phyloP scores from a whole-genome alignment of 306 rosid species.

The Fagus sylvatica region DNA sequence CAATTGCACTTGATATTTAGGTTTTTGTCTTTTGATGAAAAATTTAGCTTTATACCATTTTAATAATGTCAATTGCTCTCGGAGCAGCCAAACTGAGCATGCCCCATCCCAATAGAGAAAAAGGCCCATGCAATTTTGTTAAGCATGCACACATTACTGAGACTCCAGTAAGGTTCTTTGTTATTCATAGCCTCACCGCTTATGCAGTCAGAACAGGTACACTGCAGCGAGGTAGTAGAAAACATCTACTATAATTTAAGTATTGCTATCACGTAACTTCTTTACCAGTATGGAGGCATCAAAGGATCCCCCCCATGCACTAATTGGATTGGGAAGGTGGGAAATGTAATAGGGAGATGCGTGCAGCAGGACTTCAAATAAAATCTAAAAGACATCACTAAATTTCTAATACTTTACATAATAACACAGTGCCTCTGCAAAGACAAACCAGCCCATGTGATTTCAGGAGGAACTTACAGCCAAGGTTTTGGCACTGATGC shows the following conservation, averaged over 20 bases:
- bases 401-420: conserved; percentile 63
- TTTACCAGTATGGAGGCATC: neutral
- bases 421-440: conserved; percentile 35
- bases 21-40: neutral
- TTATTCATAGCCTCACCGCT: neutral
- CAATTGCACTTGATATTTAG: neutral
- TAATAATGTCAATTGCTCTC: neutral
- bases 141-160: neutral
- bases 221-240: conserved; percentile 1
- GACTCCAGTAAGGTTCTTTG: neutral
- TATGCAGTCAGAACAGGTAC: neutral
- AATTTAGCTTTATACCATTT: neutral
- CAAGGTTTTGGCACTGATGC: conserved; percentile 20
- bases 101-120: neutral
- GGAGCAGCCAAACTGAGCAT: neutral
- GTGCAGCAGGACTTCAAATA: neutral
- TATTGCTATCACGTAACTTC: conserved; percentile 8
- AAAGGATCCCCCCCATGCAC: neutral
- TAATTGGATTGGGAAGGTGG: conserved; percentile 1
- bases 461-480: conserved; percentile 31
- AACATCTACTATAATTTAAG: conserved; percentile 11
- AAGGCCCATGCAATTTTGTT: neutral
- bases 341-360: neutral
- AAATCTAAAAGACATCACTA: conserved; percentile 3
- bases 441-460: conserved; percentile 35